phyloP scores from a whole-genome alignment of 2,329 filamentous ascomycete genomes.

The Aspergillus sp. region DNA sequence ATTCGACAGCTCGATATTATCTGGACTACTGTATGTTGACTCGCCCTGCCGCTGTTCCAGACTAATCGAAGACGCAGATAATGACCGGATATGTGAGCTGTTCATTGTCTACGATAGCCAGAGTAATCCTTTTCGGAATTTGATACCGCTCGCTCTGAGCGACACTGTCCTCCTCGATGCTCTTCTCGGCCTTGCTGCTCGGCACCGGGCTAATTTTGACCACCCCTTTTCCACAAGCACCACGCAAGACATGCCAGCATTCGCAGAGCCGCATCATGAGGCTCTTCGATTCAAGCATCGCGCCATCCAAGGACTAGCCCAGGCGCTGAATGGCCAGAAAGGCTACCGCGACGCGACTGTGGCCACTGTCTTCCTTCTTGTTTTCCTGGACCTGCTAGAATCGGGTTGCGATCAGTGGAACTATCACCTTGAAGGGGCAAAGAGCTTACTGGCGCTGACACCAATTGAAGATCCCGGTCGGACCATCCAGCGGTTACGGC shows the following conservation, averaged over 20 bases:
- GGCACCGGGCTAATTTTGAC: constrained; percentile 37
- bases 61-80: constrained; percentile 34
- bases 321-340: constrained; percentile 21
- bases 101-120: constrained; percentile 42
- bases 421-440: constrained; percentile 38
- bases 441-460: constrained; percentile 31
- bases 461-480: constrained; percentile 28
- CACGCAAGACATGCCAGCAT: neutral
- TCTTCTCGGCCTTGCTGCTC: constrained; percentile 39
- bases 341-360: constrained; percentile 33
- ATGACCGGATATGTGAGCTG: constrained; percentile 40
- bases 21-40: constrained; percentile 36
- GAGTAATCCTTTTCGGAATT: constrained; percentile 38
- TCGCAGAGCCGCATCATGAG: constrained; percentile 29
- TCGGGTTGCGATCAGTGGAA: constrained; percentile 42
- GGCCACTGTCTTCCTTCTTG: constrained; percentile 40
- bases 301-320: constrained; percentile 37
- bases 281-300: constrained; percentile 40
- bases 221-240: constrained; percentile 28
- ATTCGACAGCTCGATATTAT: constrained; percentile 34
- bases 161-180: constrained; percentile 36
- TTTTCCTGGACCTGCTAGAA: constrained; percentile 39
- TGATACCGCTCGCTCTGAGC: constrained; percentile 36
- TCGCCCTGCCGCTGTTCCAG: neutral
- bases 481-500: constrained; percentile 33